Evolutionary conservation across 805 yeast genomes (phyloP).

Genomic region (Vanderwaltozyma polyspora): DNA sequence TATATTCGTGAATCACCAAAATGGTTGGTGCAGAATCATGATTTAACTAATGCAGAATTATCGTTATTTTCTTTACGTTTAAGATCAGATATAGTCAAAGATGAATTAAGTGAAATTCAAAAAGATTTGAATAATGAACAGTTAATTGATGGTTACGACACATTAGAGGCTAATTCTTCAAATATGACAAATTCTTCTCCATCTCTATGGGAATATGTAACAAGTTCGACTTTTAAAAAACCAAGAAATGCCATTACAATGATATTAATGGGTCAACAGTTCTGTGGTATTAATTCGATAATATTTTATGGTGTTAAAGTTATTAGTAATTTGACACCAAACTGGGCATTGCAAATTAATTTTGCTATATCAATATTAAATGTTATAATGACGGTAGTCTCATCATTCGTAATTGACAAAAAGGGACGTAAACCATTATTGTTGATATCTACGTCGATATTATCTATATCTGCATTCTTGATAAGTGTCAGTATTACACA

Average conservation of each 20-base stretch:
- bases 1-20: constrained; percentile 68
- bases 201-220: constrained; percentile 36
- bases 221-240: constrained; percentile 38
- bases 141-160: constrained; percentile 2
- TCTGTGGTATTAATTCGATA: constrained; percentile 86
- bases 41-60: constrained; percentile 29
- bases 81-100: constrained; percentile 19
- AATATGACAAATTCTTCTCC: constrained; percentile 4
- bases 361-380: constrained; percentile 67
- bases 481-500: constrained; percentile 56
- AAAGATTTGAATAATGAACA: constrained; percentile 1
- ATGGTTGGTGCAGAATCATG: constrained; percentile 43
- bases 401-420: constrained; percentile 68
- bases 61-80: constrained; percentile 30
- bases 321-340: constrained; percentile 59
- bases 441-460: constrained; percentile 49
- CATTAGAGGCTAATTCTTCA: constrained; percentile 2
- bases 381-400: constrained; percentile 56
- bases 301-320: constrained; percentile 89
- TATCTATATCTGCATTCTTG: constrained; percentile 54
- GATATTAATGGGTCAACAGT: constrained; percentile 75
- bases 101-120: constrained; percentile 14
- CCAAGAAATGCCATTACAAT: constrained; percentile 59
- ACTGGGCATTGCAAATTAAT: constrained; percentile 58
- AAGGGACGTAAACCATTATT: constrained; percentile 69